phyloP scores from a whole-genome alignment of 805 yeast genomes.

The Lachancea meyersii region DNA sequence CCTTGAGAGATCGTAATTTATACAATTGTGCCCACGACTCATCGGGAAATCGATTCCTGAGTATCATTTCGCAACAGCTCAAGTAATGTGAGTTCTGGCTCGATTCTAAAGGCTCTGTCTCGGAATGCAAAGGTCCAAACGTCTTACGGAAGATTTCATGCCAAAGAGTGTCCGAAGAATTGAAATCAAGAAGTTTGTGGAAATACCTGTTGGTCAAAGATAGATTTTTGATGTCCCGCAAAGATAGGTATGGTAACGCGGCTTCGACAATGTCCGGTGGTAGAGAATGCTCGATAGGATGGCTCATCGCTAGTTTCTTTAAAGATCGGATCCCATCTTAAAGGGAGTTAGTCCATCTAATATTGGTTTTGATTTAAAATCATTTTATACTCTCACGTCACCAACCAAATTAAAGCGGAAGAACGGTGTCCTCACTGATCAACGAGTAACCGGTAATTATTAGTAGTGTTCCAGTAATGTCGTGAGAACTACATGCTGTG shows the following conservation, averaged over 20 bases:
- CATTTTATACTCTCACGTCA: not conserved
- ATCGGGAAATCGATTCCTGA: constrained; percentile 15
- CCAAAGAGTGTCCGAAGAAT: constrained; percentile 28
- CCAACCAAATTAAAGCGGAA: too few species aligned
- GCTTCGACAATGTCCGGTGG: constrained; percentile 31
- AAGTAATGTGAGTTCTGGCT: constrained; percentile 16
- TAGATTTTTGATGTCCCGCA: constrained; percentile 25
- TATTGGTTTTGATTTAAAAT: not conserved
- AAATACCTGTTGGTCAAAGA: constrained; percentile 31
- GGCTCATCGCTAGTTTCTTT: not conserved
- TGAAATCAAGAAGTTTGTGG: constrained; percentile 23
- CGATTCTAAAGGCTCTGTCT: constrained; percentile 27
- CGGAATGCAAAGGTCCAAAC: constrained; percentile 23
- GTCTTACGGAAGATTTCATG: constrained; percentile 28
- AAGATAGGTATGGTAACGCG: constrained; percentile 26
- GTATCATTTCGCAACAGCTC: constrained; percentile 25
- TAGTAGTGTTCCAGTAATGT: too few species aligned
- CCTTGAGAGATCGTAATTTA: constrained; percentile 17
- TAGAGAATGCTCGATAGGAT: constrained; percentile 10
- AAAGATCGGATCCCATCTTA: not conserved
- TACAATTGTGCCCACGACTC: constrained; percentile 27
- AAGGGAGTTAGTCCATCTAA: not conserved
- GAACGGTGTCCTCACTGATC: too few species aligned
- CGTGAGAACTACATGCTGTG: too few species aligned
- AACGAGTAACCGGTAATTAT: too few species aligned